phyloP scores from a whole-genome alignment of 192 early-diverging fungal species.

The Gorgonomyces haynaldii region DNA sequence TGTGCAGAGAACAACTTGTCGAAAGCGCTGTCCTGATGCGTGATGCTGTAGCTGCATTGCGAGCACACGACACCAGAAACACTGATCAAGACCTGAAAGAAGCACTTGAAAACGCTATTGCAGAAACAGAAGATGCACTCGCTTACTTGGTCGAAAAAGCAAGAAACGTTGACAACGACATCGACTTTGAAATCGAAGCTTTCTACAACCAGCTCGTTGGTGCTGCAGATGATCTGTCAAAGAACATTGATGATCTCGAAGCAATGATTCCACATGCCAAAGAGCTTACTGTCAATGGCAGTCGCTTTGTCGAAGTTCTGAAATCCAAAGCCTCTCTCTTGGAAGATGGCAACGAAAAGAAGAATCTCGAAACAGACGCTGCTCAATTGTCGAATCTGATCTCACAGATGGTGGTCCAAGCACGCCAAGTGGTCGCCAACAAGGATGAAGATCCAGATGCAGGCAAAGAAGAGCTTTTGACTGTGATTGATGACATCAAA shows the following conservation, averaged over 20 bases:
- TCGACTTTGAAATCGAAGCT: conserved; percentile 21
- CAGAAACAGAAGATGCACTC: conserved; percentile 31
- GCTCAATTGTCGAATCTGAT: conserved; percentile 28
- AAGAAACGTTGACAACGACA: conserved; percentile 11
- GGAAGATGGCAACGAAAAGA: conserved; percentile 18
- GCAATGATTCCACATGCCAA: conserved; percentile 31
- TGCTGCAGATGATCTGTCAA: conserved; percentile 23
- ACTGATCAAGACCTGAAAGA: conserved; percentile 14
- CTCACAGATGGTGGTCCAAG: conserved; percentile 31
- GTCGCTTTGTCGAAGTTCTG: conserved; percentile 36
- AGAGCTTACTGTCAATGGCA: conserved; percentile 32
- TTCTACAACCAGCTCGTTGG: conserved; percentile 31
- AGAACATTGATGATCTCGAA: conserved; percentile 25
- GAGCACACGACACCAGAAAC: conserved; percentile 4
- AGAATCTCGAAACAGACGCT: conserved; percentile 25
- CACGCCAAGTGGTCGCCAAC: conserved; percentile 30
- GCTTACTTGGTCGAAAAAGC: conserved; percentile 36
- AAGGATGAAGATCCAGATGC: background rate
- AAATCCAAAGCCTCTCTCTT: conserved; percentile 22
- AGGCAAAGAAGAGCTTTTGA: conserved; percentile 7
- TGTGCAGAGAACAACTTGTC: conserved; percentile 39
- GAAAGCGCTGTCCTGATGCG: conserved; percentile 30
- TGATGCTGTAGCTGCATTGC: conserved; percentile 16
- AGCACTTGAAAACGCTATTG: conserved; percentile 22
- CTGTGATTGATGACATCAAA: conserved; percentile 7